A percentile compares a stretch with the other conserved stretches of the same genome.
Conservation (phyloP, 495 filamentous ascomycete genomes). For the Trichoderma erinaceum region DNA sequence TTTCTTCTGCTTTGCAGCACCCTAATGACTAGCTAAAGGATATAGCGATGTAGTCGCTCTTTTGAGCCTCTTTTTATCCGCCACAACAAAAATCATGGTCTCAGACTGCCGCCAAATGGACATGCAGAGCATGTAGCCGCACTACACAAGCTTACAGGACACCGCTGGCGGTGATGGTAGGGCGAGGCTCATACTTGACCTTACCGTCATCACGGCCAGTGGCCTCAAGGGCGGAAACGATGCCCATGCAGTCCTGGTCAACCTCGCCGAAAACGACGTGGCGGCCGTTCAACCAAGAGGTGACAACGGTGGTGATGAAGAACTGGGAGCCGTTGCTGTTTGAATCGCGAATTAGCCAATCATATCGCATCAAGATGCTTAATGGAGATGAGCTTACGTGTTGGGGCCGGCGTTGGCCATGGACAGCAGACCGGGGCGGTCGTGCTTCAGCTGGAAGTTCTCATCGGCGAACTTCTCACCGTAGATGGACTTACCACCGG, state of each 20-base stretch:
- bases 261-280: constrained; percentile 83
- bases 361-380: constrained; percentile 9
- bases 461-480: constrained; percentile 80
- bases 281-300: constrained; percentile 68
- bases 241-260: constrained; percentile 51
- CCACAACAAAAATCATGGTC: not conserved
- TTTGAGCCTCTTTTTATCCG: constrained; percentile 8
- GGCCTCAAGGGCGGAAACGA: constrained; percentile 71
- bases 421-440: constrained; percentile 58
- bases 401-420: constrained; percentile 81
- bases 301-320: constrained; percentile 69
- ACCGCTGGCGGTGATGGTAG: constrained; percentile 60
- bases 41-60: constrained; percentile 6
- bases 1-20: constrained; percentile 4
- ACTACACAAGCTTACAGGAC: constrained; percentile 36
- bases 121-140: not conserved
- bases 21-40: constrained; percentile 10
- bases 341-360: constrained; percentile 9
- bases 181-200: constrained; percentile 56
- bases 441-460: constrained; percentile 66
- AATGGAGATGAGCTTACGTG: constrained; percentile 48
- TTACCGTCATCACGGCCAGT: constrained; percentile 57
- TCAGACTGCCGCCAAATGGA: constrained; percentile 3
- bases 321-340: constrained; percentile 70
- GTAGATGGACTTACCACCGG: constrained; percentile 82